A percentile compares a stretch with the other conserved stretches of the same genome.
phyloP scores from a whole-genome alignment of 164 flowering plant genomes.

The Taxillus chinensis region DNA sequence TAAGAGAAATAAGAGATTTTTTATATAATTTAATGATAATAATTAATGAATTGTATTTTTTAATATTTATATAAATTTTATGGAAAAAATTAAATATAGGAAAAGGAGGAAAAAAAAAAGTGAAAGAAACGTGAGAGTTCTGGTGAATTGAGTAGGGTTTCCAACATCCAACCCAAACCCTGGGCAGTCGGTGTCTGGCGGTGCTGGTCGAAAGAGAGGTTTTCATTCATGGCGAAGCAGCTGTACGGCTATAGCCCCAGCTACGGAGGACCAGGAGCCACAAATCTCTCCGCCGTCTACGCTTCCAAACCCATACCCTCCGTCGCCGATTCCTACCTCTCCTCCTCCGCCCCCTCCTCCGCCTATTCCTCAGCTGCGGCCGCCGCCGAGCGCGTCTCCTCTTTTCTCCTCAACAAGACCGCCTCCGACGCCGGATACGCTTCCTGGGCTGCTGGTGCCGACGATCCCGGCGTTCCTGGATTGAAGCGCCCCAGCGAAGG shows the following conservation, averaged over 20 bases:
- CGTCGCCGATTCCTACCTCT: conserved; percentile 12
- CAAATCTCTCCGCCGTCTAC: conserved; percentile 10
- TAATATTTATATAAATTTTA: no score
- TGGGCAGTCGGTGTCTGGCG: no score
- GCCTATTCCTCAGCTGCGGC: conserved; percentile 12
- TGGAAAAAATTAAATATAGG: no score
- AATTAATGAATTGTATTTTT: no score
- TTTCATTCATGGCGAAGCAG: conserved; percentile 28
- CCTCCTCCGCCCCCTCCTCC: conserved; percentile 7
- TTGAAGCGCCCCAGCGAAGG: conserved; percentile 42
- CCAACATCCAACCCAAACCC: no score
- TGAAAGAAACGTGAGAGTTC: no score
- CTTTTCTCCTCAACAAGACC: conserved; percentile 7
- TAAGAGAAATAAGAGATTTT: no score
- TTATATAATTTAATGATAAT: no score
- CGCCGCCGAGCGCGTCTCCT: conserved; percentile 5
- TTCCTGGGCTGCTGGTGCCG: conserved; percentile 7
- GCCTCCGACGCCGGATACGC: neutral
- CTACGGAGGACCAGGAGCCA: conserved; percentile 18
- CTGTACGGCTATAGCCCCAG: conserved; percentile 21
- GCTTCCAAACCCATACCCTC: conserved; percentile 5
- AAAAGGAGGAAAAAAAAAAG: no score
- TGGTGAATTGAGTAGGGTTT: no score
- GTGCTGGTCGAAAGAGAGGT: no score
- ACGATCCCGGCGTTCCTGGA: conserved; percentile 14